Percentiles rank a stretch among this genome's conserved stretches.
These are phyloP conservation scores for Macadamia integrifolia DNA, from an alignment of 164 flowering plant species.

Conservation along the genomic window DNA sequence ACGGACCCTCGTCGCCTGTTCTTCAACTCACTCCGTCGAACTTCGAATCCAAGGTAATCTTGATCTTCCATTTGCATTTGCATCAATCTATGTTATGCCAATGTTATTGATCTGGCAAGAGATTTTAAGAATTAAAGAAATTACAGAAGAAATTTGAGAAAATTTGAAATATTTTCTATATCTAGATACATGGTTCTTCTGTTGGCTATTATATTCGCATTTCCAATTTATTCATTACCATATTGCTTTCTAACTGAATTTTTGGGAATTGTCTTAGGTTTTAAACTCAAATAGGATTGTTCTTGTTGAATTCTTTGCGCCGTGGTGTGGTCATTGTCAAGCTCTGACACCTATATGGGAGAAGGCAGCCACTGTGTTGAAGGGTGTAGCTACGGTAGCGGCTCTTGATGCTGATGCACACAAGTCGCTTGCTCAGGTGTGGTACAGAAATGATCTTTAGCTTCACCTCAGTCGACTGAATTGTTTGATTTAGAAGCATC, in stretches of 20 bases:
- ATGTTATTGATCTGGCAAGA: no score
- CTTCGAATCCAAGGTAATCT: slow-evolving; percentile 81
- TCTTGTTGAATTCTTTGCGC: slow-evolving; percentile 91
- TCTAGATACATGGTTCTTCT: not conserved
- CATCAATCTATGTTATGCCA: not conserved
- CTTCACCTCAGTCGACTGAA: not conserved
- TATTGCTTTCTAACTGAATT: not conserved
- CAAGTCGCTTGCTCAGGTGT: slow-evolving; percentile 88
- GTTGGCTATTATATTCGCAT: not conserved
- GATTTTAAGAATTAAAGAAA: no score
- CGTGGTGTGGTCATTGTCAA: slow-evolving; percentile 98
- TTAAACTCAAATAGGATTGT: slow-evolving; percentile 76
- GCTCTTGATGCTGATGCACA: slow-evolving; percentile 97
- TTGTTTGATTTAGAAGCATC: not conserved
- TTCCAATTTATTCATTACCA: slow-evolving; percentile 9
- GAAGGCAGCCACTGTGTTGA: slow-evolving; percentile 82
- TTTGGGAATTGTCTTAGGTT: slow-evolving; percentile 47
- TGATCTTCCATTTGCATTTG: not conserved
- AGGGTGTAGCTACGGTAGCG: slow-evolving; percentile 92
- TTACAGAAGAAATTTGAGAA: no score
- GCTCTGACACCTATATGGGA: slow-evolving; percentile 92
- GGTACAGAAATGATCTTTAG: not conserved
- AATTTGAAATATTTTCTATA: no score
- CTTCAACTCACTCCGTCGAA: slow-evolving; percentile 74
- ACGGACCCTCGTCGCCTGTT: slow-evolving; percentile 82